Evolutionary conservation across 805 yeast genomes (phyloP).

Genomic region (Barnettozyma siamensis): DNA sequence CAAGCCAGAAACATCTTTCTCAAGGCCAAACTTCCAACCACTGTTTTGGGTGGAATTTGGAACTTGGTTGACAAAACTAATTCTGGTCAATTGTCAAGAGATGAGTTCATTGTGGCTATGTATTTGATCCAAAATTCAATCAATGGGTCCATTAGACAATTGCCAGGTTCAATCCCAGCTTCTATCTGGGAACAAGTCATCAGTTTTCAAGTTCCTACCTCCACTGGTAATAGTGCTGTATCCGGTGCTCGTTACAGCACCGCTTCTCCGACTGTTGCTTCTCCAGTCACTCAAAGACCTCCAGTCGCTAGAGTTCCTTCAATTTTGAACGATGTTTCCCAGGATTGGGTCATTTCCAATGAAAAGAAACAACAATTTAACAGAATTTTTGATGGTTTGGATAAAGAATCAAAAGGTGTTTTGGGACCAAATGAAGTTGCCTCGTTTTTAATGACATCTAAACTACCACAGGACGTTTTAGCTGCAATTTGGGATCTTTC

Average conservation of each 20-base stretch:
- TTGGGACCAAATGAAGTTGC: constrained; percentile 81
- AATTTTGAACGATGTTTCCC: constrained; percentile 31
- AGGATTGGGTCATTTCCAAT: constrained; percentile 64
- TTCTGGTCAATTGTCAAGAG: constrained; percentile 63
- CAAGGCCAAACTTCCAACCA: constrained; percentile 81
- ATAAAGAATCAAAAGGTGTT: constrained; percentile 53
- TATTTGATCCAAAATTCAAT: constrained; percentile 81
- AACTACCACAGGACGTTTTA: constrained; percentile 73
- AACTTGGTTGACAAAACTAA: constrained; percentile 72
- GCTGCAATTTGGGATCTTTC: constrained; percentile 95
- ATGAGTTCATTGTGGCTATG: constrained; percentile 90
- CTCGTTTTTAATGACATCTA: constrained; percentile 81
- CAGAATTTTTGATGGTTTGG: constrained; percentile 71
- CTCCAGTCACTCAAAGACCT: constrained; percentile 16
- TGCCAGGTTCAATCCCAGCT: constrained; percentile 46
- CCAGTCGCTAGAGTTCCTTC: constrained; percentile 31
- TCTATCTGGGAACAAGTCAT: constrained; percentile 33
- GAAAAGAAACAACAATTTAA: constrained; percentile 76
- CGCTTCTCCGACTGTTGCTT: constrained; percentile 4
- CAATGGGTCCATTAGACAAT: constrained; percentile 54
- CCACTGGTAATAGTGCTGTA: constrained; percentile 16
- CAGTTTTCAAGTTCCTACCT: constrained; percentile 14
- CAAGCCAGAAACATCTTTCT: constrained; percentile 80
- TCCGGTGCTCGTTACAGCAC: constrained; percentile 8
- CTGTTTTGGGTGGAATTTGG: constrained; percentile 83